Conservation (phyloP, 2,329 filamentous ascomycete genomes). For the Epichloe festucae region DNA sequence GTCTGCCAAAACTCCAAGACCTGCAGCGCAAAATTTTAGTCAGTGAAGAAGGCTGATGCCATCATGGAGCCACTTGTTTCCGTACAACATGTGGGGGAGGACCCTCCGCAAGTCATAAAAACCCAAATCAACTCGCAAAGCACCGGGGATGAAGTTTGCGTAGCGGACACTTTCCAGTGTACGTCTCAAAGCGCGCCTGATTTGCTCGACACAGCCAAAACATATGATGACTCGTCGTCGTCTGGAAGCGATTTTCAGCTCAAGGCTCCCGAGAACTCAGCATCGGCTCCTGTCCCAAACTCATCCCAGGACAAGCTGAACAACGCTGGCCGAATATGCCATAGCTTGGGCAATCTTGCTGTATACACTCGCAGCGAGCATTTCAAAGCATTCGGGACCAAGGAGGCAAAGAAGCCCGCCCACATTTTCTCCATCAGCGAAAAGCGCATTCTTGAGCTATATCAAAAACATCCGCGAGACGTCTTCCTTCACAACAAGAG, state of each 20-base stretch:
- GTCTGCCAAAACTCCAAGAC: slow-evolving; percentile 57
- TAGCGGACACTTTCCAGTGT: neutral
- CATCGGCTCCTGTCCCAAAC: neutral
- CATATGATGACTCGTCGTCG: slow-evolving; percentile 27
- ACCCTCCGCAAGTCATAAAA: slow-evolving; percentile 8
- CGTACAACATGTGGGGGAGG: neutral
- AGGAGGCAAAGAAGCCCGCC: slow-evolving; percentile 42
- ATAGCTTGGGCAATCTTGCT: slow-evolving; percentile 59
- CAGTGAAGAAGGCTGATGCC: slow-evolving; percentile 52
- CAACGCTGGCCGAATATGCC: slow-evolving; percentile 51
- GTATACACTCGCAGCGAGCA: slow-evolving; percentile 80
- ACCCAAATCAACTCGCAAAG: slow-evolving; percentile 14
- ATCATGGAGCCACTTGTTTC: slow-evolving; percentile 12
- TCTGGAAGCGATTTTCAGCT: slow-evolving; percentile 29
- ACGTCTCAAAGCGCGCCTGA: slow-evolving; percentile 11
- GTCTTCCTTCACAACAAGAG: slow-evolving; percentile 80
- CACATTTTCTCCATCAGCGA: slow-evolving; percentile 87
- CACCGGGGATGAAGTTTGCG: neutral
- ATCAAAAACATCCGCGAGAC: slow-evolving; percentile 51
- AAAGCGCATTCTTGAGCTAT: slow-evolving; percentile 50
- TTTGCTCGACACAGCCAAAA: slow-evolving; percentile 13
- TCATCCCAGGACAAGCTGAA: slow-evolving; percentile 15
- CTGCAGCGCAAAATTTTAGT: slow-evolving; percentile 70
- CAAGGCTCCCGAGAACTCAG: slow-evolving; percentile 3
- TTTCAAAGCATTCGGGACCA: slow-evolving; percentile 59